Evolutionary conservation across 768 basidiomycete species (phyloP).

Genomic region (Tricholoma furcatifolium): DNA sequence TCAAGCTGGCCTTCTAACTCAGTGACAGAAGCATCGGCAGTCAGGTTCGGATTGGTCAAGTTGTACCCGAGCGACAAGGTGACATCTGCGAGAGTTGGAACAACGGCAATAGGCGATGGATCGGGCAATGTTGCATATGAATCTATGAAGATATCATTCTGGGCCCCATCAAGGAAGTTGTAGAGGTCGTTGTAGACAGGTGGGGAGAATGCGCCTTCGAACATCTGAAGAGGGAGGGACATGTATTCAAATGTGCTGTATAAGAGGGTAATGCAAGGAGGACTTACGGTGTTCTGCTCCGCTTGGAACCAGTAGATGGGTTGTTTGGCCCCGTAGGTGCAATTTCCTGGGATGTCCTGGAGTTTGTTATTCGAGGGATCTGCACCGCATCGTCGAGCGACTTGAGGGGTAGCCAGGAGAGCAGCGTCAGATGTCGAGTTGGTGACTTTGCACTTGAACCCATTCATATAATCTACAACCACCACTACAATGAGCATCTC

Average conservation of each 20-base stretch:
- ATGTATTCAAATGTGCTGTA: not conserved
- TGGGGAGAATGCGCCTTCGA: conserved; percentile 58
- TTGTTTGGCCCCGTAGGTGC: conserved; percentile 70
- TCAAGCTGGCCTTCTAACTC: too few species aligned
- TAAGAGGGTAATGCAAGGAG: not conserved
- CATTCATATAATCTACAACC: conserved; percentile 68
- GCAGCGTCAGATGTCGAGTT: conserved; percentile 46
- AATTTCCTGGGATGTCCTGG: conserved; percentile 52
- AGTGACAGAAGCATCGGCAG: too few species aligned
- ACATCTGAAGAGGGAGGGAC: conserved; percentile 47
- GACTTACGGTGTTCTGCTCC: conserved; percentile 59
- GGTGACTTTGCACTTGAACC: conserved; percentile 66
- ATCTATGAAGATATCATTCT: conserved; percentile 69
- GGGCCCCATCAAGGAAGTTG: conserved; percentile 71
- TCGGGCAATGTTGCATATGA: conserved; percentile 46
- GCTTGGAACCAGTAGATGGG: conserved; percentile 71
- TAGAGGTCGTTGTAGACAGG: conserved; percentile 70
- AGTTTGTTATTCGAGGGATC: conserved; percentile 48
- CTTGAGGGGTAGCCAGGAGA: conserved; percentile 50
- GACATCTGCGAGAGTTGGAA: conserved; percentile 28
- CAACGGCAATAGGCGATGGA: conserved; percentile 39
- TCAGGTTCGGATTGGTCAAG: too few species aligned
- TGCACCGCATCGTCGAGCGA: conserved; percentile 65
- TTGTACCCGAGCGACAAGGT: too few species aligned
- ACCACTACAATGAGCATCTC: not conserved